Base-by-base conservation (phyloP, 2,329 filamentous ascomycete genomes). In the Aurifilum marmelostoma region DNA sequence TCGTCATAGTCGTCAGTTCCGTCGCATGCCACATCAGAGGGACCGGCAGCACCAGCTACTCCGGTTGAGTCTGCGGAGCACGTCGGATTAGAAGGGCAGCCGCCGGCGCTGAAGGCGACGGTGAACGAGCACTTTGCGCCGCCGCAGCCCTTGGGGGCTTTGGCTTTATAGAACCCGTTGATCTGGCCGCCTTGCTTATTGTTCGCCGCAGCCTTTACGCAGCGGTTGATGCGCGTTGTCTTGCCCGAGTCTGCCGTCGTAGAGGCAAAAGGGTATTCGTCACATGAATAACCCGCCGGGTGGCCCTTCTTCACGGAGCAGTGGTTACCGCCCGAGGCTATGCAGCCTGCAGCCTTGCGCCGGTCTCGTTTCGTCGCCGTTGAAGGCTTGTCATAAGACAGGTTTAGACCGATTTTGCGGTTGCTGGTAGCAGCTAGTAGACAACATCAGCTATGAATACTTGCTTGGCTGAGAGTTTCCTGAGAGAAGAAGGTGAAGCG, bases 201-300 rank as follows among this genome's bases (percentile, higher is more conserved):
- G 24, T 56, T 27, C 12, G 21, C 8, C n/a, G 11, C 29, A 11
- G 52, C 52, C 4, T 27, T 24, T 16, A 56, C 52, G 29, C 52
- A 56, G 16, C 52, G 21, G 16, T 32, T 56, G 6, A 24, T 27
- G 52, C 52, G 52, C 5, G 52, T 56, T 8, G 52, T 27, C 11
- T 24, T 27, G 4, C n/a, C n/a, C n/a, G n/a, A 27, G 24, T 56
- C 24, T 24, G 52, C 18, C 14, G 52, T 27, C 29, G 52, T 56
- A 8, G 52, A 56, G 52, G 52, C 52, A 27, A 56, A 56, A 5
- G 52, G 52, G 5, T 56, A 56, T n/a, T 56, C 52, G 52, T 56
- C 52, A 24, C 52, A 56, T 5, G 21, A 27, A 14, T 14, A 27
- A 11, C 21, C 52, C 5, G 52, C n/a, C 1, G 29, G n/a, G 6